Evolutionary conservation across 1,284 basidiomycete genomes (phyloP).

Genomic region (Leccinum ponderosum): DNA sequence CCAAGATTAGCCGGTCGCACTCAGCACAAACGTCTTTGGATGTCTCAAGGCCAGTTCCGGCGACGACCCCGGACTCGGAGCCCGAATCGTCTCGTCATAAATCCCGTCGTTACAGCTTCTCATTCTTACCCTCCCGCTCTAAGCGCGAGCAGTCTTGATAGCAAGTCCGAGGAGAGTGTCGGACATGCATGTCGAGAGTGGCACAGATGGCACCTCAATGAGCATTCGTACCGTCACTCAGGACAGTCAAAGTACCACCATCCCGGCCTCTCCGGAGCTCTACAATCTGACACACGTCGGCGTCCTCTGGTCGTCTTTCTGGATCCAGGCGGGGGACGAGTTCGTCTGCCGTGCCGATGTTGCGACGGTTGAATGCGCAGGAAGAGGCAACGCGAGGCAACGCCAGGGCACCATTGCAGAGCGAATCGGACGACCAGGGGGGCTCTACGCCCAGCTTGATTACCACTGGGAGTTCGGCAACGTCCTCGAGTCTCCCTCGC

Average conservation of each 20-base stretch:
- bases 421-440: slow-evolving; percentile 1
- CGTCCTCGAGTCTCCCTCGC: slow-evolving; percentile 14
- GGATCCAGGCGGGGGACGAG: neutral
- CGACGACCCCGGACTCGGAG: neutral
- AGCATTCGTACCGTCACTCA: slow-evolving; percentile 26
- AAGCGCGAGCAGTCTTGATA: slow-evolving; percentile 13
- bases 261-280: slow-evolving; percentile 1
- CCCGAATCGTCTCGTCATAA: slow-evolving; percentile 7
- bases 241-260: slow-evolving; percentile 27
- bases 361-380: slow-evolving; percentile 16
- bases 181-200: slow-evolving; percentile 7
- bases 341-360: slow-evolving; percentile 18
- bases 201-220: slow-evolving; percentile 23
- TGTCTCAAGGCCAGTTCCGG: neutral
- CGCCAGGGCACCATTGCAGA: neutral
- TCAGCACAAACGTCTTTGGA: neutral
- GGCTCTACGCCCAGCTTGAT: slow-evolving; percentile 31
- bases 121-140: slow-evolving; percentile 21
- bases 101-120: slow-evolving; percentile 27
- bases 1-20: neutral
- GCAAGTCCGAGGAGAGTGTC: neutral
- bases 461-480: slow-evolving; percentile 20
- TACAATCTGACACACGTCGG: slow-evolving; percentile 11
- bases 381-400: slow-evolving; percentile 1
- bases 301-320: slow-evolving; percentile 10